These are phyloP conservation scores for Parathielavia hyrcaniae DNA, from an alignment of 495 filamentous ascomycete genomes.

Conservation along the genomic window DNA sequence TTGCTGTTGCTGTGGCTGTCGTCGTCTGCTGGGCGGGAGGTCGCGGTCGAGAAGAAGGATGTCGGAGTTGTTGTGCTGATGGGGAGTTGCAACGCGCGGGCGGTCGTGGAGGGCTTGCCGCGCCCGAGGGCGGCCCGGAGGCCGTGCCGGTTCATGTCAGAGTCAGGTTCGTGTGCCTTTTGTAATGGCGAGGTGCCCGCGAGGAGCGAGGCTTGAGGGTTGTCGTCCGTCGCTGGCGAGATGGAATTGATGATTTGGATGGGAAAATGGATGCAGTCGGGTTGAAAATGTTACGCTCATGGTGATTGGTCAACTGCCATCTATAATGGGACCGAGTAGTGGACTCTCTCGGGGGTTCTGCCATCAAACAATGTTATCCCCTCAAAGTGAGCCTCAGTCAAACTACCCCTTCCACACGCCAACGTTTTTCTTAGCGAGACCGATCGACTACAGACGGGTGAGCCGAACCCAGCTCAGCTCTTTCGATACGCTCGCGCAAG, in stretches of 20 bases:
- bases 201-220: conserved; percentile 8
- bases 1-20: conserved; percentile 10
- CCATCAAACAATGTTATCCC: too few species aligned
- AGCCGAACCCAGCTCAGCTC: neutral
- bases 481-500: neutral
- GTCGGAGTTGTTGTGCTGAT: conserved; percentile 6
- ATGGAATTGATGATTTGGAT: neutral
- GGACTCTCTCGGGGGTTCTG: neutral
- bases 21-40: conserved; percentile 1
- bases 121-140: conserved; percentile 28
- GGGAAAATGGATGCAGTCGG: conserved; percentile 14
- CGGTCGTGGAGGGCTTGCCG: conserved; percentile 1
- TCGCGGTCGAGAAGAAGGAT: conserved; percentile 19
- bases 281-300: conserved; percentile 18
- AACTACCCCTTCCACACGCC: too few species aligned
- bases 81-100: neutral
- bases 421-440: neutral
- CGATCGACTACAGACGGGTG: neutral
- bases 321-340: neutral
- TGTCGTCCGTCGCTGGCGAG: neutral
- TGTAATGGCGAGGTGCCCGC: neutral
- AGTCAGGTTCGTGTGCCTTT: conserved; percentile 3
- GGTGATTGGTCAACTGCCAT: conserved; percentile 23
- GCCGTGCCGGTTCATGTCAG: conserved; percentile 28
- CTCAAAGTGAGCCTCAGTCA: too few species aligned